These are phyloP conservation scores for Eremochloa ophiuroides DNA, from an alignment of 176 grass and related monocot species.

Conservation along the genomic window DNA sequence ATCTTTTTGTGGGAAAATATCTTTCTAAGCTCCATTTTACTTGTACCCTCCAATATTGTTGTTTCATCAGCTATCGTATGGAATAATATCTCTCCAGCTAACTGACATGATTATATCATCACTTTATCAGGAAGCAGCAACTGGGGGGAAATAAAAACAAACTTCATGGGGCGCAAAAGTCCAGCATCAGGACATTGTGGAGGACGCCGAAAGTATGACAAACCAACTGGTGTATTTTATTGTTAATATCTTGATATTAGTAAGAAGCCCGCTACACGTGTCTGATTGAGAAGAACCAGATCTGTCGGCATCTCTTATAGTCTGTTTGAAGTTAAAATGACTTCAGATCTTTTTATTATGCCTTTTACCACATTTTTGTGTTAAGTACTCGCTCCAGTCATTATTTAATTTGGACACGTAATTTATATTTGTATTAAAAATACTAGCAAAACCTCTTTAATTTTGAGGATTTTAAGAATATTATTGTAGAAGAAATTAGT, in stretches of 20 bases:
- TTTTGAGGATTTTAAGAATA: background rate
- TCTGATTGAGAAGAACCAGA: background rate
- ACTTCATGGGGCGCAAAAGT: constrained; percentile 13
- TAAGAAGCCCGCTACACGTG: background rate
- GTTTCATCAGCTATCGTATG: constrained; percentile 3
- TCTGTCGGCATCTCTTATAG: background rate
- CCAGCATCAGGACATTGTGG: constrained; percentile 6
- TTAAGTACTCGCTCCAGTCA: background rate
- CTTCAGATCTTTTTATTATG: background rate
- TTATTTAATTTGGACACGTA: background rate
- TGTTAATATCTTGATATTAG: background rate
- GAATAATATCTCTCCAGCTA: background rate
- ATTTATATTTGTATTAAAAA: background rate
- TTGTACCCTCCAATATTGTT: background rate
- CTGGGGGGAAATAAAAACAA: constrained; percentile 40
- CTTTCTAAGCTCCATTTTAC: background rate
- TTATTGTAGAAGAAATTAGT: background rate
- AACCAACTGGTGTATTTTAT: background rate
- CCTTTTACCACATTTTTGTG: background rate
- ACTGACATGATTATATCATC: no score
- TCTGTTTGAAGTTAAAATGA: background rate
- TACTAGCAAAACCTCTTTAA: background rate
- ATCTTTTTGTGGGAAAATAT: background rate
- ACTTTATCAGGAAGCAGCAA: constrained; percentile 44
- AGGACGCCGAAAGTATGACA: constrained; percentile 41